These are phyloP conservation scores for Parafenestella ontariensis DNA, from an alignment of 2,329 filamentous ascomycete genomes.

Conservation along the genomic window DNA sequence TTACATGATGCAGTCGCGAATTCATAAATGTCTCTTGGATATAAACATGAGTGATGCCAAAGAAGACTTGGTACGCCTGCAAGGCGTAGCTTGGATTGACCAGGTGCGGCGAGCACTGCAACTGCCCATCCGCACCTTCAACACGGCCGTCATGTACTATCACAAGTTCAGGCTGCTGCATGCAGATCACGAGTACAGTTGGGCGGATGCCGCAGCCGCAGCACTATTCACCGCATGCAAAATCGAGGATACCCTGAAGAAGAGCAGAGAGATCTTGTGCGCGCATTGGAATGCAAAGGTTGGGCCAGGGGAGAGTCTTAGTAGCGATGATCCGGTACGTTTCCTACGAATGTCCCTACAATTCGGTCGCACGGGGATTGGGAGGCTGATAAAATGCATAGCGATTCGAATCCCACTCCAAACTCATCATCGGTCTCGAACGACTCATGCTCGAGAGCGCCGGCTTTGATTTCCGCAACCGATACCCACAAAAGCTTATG, in stretches of 20 bases:
- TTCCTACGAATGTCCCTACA: not conserved
- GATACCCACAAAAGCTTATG: slow-evolving; percentile 84
- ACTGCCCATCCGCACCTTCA: slow-evolving; percentile 87
- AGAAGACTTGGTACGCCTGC: slow-evolving; percentile 81
- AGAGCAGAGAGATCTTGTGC: slow-evolving; percentile 90
- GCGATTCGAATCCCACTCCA: slow-evolving; percentile 80
- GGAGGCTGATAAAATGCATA: slow-evolving; percentile 46
- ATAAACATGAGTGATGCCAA: slow-evolving; percentile 76
- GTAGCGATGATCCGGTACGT: slow-evolving; percentile 80
- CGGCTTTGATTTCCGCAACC: slow-evolving; percentile 90
- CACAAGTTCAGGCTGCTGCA: slow-evolving; percentile 91
- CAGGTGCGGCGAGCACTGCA: slow-evolving; percentile 79
- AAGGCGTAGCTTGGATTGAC: slow-evolving; percentile 89
- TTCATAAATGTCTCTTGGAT: slow-evolving; percentile 74
- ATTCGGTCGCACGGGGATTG: not conserved
- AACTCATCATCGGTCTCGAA: slow-evolving; percentile 87
- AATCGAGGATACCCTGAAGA: slow-evolving; percentile 97
- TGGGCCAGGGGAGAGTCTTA: slow-evolving; percentile 69
- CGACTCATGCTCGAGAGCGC: slow-evolving; percentile 91
- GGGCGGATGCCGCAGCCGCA: slow-evolving; percentile 82
- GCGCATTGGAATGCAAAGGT: slow-evolving; percentile 86
- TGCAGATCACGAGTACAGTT: slow-evolving; percentile 84
- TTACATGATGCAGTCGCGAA: slow-evolving; percentile 81
- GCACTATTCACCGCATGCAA: slow-evolving; percentile 94
- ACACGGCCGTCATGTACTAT: slow-evolving; percentile 90